Evolutionary conservation across 2,329 filamentous ascomycete genomes (phyloP).

Genomic region (Trichoderma oligosporum): DNA sequence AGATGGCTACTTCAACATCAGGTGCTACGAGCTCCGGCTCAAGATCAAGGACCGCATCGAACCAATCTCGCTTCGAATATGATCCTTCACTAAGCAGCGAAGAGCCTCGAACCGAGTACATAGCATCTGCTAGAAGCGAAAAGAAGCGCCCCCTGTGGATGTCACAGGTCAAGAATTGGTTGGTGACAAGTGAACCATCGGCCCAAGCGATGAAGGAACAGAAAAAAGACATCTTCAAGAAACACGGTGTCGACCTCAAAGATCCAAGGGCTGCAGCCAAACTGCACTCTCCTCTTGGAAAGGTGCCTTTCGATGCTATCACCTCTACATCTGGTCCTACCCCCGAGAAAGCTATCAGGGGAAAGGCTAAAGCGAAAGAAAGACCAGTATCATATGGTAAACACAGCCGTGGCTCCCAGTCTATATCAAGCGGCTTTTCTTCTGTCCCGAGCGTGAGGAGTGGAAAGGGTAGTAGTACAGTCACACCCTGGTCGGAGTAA

Average conservation of each 20-base stretch:
- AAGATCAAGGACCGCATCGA: conserved; percentile 18
- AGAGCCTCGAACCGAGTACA: conserved; percentile 20
- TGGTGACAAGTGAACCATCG: conserved; percentile 48
- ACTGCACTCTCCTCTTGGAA: conserved; percentile 44
- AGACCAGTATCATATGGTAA: conserved; percentile 28
- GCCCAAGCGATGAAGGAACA: conserved; percentile 46
- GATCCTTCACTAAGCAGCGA: conserved; percentile 25
- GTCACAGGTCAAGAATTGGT: conserved; percentile 46
- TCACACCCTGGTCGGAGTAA: conserved; percentile 35
- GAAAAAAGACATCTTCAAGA: conserved; percentile 41
- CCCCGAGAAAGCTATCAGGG: conserved; percentile 43
- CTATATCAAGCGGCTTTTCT: conserved; percentile 36
- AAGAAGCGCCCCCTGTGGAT: conserved; percentile 38
- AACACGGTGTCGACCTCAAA: conserved; percentile 41
- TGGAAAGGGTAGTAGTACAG: conserved; percentile 29
- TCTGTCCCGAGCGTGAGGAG: conserved; percentile 31
- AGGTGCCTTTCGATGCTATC: conserved; percentile 44
- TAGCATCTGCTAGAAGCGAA: conserved; percentile 8
- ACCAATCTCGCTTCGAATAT: conserved; percentile 26
- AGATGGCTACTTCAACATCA: conserved; percentile 6
- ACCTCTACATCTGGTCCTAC: conserved; percentile 45
- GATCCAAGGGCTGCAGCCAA: conserved; percentile 45
- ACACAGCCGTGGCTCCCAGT: conserved; percentile 29
- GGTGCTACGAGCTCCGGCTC: not conserved
- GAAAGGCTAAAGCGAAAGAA: conserved; percentile 34